Base-by-base conservation (phyloP, 306 rosid species). In the Begonia loranthoides region DNA sequence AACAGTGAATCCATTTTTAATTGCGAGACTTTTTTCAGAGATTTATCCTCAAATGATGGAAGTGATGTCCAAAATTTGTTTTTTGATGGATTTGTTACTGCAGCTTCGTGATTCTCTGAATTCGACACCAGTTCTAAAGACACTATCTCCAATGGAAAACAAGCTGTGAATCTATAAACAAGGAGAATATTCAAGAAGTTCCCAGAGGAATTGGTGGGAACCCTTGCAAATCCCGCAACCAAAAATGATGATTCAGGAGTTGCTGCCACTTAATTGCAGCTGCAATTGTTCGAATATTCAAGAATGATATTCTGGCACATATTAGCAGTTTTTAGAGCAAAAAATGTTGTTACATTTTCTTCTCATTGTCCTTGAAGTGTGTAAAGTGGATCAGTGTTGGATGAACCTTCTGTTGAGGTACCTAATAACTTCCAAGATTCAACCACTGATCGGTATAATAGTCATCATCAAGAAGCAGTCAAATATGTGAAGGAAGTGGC, bases 81-180 rank as follows among this genome's bases (percentile, higher is more conserved):
- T 74, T 84, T 88, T 64, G 93, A 84, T 66, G 95, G 89, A 60
- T 67, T 57, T 61, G 76, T 88, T 62, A 75, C 76, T 57, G 81
- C 83, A 33, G 73, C 89, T 56, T 73, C 74, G 57, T 28, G 94
- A 87, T 54, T 76, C 92, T 21, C 72, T 56, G 51, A 74, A 66
- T 62, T 74, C 69, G 33, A 66, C 63, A 55, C 93, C 86, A 5
- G 68, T 70, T 57, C 68, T 87, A 41, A 87, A 76, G 76, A 83
- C 92, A 44, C 94, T 92, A 49, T 83, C 94, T 49, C 94, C 94
- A 22, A 87, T 83, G 90, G 96, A 88, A 66, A 84, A 84, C 95
- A 88, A 75, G 95, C 93, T 56, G 95, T 86, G 24, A 70, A 57
- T 65, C 82, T 84, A 39, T 88, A 79, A 56, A 84, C 95, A 1